These are phyloP conservation scores for Pestalotiopsis sp. DNA, from an alignment of 2,329 filamentous ascomycete species.

Conservation along the genomic window DNA sequence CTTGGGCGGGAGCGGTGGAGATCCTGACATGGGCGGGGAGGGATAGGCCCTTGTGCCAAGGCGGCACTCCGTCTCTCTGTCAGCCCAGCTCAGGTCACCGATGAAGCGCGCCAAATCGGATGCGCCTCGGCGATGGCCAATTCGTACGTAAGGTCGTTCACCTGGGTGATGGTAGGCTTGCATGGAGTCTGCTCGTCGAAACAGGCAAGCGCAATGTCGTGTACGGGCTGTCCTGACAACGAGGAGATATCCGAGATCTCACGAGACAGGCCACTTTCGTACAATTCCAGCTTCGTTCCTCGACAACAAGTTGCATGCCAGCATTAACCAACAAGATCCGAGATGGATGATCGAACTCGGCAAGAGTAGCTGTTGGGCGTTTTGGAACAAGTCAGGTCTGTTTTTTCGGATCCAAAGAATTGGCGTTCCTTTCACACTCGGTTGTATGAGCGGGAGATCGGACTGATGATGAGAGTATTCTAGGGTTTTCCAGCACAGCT, in stretches of 20 bases:
- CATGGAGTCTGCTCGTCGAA: slow-evolving; percentile 49
- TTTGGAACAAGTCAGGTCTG: neutral
- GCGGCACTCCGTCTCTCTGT: slow-evolving; percentile 56
- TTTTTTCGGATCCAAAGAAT: neutral
- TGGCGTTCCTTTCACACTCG: neutral
- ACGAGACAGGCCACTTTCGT: neutral
- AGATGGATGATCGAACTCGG: neutral
- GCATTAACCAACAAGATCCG: slow-evolving; percentile 21
- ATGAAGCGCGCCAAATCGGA: slow-evolving; percentile 56
- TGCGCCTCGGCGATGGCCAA: slow-evolving; percentile 62
- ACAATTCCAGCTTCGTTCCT: neutral
- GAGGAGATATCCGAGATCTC: slow-evolving; percentile 17
- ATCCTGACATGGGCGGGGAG: slow-evolving; percentile 76
- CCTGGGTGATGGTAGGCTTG: slow-evolving; percentile 48
- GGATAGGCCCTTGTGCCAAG: slow-evolving; percentile 64
- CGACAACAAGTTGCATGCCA: slow-evolving; percentile 24
- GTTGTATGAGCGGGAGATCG: neutral
- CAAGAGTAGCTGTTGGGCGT: neutral
- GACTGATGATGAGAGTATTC: neutral
- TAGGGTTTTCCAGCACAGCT: neutral
- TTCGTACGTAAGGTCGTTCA: slow-evolving; percentile 47
- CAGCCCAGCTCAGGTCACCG: slow-evolving; percentile 58
- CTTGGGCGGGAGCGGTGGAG: slow-evolving; percentile 63
- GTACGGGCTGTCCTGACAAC: slow-evolving; percentile 27
- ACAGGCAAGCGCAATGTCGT: slow-evolving; percentile 22